phyloP scores from a whole-genome alignment of 2,329 filamentous ascomycete species.

The Bisporella sp. region DNA sequence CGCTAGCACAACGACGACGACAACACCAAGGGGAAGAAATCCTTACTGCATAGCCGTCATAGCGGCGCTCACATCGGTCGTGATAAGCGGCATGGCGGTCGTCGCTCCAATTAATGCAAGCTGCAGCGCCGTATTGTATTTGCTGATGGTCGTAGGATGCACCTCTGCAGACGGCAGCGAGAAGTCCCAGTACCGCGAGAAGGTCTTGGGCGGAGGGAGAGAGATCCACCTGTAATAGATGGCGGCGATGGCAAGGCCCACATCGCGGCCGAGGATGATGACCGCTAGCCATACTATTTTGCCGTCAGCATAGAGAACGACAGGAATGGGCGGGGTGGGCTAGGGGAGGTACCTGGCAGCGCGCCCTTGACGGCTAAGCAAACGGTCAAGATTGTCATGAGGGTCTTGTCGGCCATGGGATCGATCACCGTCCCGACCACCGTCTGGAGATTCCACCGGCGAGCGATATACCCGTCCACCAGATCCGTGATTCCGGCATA shows the following conservation, averaged over 20 bases:
- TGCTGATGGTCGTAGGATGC: conserved; percentile 74
- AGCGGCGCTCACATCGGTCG: conserved; percentile 45
- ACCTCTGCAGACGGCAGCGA: conserved; percentile 83
- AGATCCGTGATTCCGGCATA: conserved; percentile 91
- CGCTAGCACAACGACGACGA: not conserved
- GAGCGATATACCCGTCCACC: conserved; percentile 89
- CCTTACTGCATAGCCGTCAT: conserved; percentile 60
- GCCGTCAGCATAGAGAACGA: not conserved
- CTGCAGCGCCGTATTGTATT: conserved; percentile 91
- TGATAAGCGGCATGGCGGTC: conserved; percentile 70
- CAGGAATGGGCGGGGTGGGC: not conserved
- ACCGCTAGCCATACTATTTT: conserved; percentile 70
- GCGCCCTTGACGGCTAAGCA: conserved; percentile 77
- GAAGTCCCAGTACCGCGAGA: conserved; percentile 94
- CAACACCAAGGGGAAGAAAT: not conserved
- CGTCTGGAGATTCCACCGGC: conserved; percentile 80
- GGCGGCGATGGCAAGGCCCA: conserved; percentile 74
- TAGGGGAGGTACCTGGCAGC: conserved; percentile 57
- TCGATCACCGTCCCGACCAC: conserved; percentile 93
- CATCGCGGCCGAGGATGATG: conserved; percentile 87
- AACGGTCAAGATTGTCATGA: conserved; percentile 91
- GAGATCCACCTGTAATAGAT: conserved; percentile 97
- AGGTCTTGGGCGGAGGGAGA: conserved; percentile 86
- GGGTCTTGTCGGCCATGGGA: conserved; percentile 91
- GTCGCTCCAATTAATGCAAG: conserved; percentile 79